Base-by-base conservation (phyloP, 139 green algal genomes). In the Diplosphaera chodatii region DNA sequence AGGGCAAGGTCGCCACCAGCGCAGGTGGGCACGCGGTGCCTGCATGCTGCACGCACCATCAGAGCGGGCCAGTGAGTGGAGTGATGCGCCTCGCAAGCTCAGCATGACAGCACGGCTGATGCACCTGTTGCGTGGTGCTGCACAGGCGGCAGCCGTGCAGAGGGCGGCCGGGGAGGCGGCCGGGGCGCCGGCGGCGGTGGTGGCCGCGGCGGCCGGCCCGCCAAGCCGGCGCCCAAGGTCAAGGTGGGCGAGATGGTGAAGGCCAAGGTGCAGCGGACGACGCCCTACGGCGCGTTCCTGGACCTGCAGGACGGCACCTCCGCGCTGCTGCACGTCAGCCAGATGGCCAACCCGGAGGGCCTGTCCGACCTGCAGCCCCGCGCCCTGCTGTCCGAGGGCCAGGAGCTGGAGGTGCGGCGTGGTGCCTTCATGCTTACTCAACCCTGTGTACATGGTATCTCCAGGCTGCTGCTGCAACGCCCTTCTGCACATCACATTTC, bases 201-300 rank as follows among this genome's bases (percentile, higher is more conserved):
- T 63, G 23, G 67, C 40, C 25, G 67, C 67, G 40, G 67, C 37
- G 16, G 30, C 8, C 37, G 40, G 4, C 37, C 37, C 32, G 64
- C 37, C 32, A 71, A 37, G 40, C 30, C 40, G 28, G 28, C 21
- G n/a, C 21, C 33, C 33, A 55, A 64, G 41, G 34, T 66, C 32
- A 65, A 65, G 59, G 37, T 55, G 1, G 85, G 85, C 55, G 80
- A 90, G 37, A 64, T 59, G 0, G 63, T 94, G 32, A 88, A 77
- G 69, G 88, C 77, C 66, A 78, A 71, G 66, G 83, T 95, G 40
- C 13, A 63, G 18, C 63, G 64, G 59, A 28, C 56, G 3, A 73
- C 74, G 5, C 27, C 71, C 30, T 95, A 88, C 77, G 89, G 89
- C 27, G 75, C 71, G 20, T 94, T 96, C 63, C 67, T 96, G 31